These are phyloP conservation scores for Elongisporangium anandrum DNA, from an alignment of 352 stramenopile species.

Conservation along the genomic window DNA sequence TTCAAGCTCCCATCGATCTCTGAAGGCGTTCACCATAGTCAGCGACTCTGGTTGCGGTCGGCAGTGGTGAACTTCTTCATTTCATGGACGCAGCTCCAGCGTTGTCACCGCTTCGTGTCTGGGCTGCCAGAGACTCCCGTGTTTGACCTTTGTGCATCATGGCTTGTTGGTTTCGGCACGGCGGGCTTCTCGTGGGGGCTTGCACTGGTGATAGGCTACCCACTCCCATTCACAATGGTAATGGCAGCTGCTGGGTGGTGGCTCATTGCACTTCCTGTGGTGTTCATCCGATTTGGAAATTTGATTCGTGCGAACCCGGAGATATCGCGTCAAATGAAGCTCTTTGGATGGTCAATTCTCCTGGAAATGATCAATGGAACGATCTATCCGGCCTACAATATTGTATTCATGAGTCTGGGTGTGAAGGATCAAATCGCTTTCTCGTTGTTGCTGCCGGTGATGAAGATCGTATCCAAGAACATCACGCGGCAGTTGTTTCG, in stretches of 20 bases:
- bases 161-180: constrained; percentile 3
- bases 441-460: constrained; percentile 17
- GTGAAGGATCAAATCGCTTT: constrained; percentile 9
- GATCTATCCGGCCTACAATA: constrained; percentile 26
- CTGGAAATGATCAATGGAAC: constrained; percentile 10
- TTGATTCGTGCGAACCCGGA: constrained; percentile 9
- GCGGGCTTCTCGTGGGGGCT: constrained; percentile 7
- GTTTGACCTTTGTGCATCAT: constrained; percentile 1
- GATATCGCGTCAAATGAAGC: constrained; percentile 1
- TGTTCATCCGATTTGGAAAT: constrained; percentile 4
- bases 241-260: constrained; percentile 10
- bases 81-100: constrained; percentile 9
- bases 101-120: constrained; percentile 16
- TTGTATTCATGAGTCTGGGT: constrained; percentile 16
- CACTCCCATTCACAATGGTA: constrained; percentile 29
- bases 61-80: constrained; percentile 15
- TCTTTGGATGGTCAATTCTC: constrained; percentile 11
- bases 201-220: constrained; percentile 20
- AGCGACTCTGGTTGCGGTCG: constrained; percentile 12
- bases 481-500: constrained; percentile 11
- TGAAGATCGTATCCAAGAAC: constrained; percentile 25
- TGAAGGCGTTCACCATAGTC: constrained; percentile 8
- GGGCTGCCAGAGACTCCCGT: constrained; percentile 15
- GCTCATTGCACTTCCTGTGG: constrained; percentile 4
- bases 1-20: constrained; percentile 9